These are phyloP conservation scores for Paramecium biaurelia DNA, from an alignment of 73 alveolate genomes.

Conservation along the genomic window DNA sequence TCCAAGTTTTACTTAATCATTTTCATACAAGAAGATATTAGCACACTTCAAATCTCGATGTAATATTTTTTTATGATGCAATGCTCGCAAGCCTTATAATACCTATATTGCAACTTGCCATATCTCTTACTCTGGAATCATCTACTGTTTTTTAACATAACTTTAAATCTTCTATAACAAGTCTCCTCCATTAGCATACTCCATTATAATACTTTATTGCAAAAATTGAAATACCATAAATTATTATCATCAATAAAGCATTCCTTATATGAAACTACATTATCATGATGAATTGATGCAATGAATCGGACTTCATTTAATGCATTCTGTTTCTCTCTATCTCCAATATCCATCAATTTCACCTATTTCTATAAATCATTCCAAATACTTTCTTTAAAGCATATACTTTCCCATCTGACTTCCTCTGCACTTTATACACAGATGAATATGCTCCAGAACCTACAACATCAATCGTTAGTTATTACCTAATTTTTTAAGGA, in stretches of 20 bases:
- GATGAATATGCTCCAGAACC: constrained; percentile 69
- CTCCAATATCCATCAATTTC: constrained; percentile 56
- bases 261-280: constrained; percentile 49
- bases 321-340: constrained; percentile 65
- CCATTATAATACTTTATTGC: constrained; percentile 71
- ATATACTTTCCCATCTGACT: constrained; percentile 61
- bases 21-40: constrained; percentile 78
- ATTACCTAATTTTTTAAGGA: not conserved
- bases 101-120: constrained; percentile 75
- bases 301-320: constrained; percentile 67
- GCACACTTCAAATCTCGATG: constrained; percentile 85
- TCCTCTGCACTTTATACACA: constrained; percentile 60
- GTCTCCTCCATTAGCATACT: constrained; percentile 80
- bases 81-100: constrained; percentile 74
- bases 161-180: constrained; percentile 65
- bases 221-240: constrained; percentile 24
- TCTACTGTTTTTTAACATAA: constrained; percentile 61
- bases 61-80: constrained; percentile 78
- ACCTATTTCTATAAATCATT: not conserved
- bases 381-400: constrained; percentile 57
- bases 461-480: not conserved
- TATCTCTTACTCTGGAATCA: constrained; percentile 75
- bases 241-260: constrained; percentile 55
- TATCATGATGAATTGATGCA: constrained; percentile 66
- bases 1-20: constrained; percentile 77